Percentiles rank a stretch among this genome's conserved stretches.
These are phyloP conservation scores for Thermomucor indicae-seudaticae DNA, from an alignment of 371 early-diverging fungal genomes.

Conservation along the genomic window DNA sequence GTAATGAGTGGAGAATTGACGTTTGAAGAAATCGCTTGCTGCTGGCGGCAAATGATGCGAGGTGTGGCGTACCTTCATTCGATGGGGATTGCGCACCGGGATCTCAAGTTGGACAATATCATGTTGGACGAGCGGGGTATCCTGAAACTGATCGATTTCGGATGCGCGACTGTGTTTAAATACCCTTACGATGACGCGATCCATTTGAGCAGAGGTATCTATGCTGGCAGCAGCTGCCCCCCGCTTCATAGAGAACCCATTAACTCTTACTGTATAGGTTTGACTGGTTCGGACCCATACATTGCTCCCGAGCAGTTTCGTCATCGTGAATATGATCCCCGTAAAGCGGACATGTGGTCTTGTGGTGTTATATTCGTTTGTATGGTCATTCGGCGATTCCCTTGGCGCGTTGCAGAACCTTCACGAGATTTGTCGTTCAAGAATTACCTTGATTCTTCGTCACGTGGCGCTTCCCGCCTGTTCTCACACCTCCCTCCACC, in stretches of 20 bases:
- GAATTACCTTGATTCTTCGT: slow-evolving; percentile 26
- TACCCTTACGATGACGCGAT: slow-evolving; percentile 52
- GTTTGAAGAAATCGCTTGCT: slow-evolving; percentile 56
- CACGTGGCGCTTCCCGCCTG: slow-evolving; percentile 35
- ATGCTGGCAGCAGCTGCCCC: too few species aligned
- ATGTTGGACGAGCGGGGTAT: slow-evolving; percentile 61
- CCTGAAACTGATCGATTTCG: slow-evolving; percentile 91
- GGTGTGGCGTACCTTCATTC: slow-evolving; percentile 70
- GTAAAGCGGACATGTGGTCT: slow-evolving; percentile 68
- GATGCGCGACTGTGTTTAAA: slow-evolving; percentile 76
- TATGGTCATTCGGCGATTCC: slow-evolving; percentile 63
- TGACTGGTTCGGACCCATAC: slow-evolving; percentile 58
- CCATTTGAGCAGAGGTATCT: slow-evolving; percentile 22
- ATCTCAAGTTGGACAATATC: slow-evolving; percentile 84
- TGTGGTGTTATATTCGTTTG: slow-evolving; percentile 68
- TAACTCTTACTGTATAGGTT: slow-evolving; percentile 15
- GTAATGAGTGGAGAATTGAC: slow-evolving; percentile 62
- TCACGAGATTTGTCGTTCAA: slow-evolving; percentile 42
- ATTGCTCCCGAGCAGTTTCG: slow-evolving; percentile 57
- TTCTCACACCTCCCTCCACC: slow-evolving; percentile 45
- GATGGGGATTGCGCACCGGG: slow-evolving; percentile 81
- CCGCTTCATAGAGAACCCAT: too few species aligned
- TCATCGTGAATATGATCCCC: slow-evolving; percentile 51
- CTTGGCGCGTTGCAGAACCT: slow-evolving; percentile 55
- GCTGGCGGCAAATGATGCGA: slow-evolving; percentile 66